Percentiles rank a stretch among this genome's conserved stretches.
Evolutionary conservation across 2,329 filamentous ascomycete species (phyloP).

Genomic region (Colletotrichum gloeosporioides): DNA sequence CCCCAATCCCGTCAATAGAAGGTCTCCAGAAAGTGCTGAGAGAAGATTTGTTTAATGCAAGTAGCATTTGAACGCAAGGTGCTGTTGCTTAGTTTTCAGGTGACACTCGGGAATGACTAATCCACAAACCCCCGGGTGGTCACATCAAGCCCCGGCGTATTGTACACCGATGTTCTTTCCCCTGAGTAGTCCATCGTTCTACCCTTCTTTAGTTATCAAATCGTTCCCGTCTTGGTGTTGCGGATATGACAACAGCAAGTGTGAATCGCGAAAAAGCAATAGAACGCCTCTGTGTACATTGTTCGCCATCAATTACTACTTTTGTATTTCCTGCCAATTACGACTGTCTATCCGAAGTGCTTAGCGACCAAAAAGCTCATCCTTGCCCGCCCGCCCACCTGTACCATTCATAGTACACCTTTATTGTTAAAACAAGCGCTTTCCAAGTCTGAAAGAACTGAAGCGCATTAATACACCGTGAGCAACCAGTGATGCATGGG

Average conservation of each 20-base stretch:
- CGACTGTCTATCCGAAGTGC: background rate
- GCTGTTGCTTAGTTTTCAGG: background rate
- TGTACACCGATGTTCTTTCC: background rate
- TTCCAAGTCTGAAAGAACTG: background rate
- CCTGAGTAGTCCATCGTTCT: background rate
- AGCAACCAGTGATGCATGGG: background rate
- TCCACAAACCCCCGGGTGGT: too few relatives aligned
- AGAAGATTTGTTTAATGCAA: background rate
- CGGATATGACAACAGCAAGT: background rate
- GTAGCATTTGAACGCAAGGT: background rate
- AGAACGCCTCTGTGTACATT: background rate
- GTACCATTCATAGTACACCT: background rate
- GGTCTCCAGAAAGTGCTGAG: too few relatives aligned
- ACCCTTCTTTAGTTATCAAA: background rate
- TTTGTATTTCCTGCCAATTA: background rate
- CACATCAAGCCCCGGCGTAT: too few relatives aligned
- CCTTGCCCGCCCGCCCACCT: background rate
- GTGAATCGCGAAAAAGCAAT: background rate
- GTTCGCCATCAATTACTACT: background rate
- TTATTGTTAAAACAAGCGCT: background rate
- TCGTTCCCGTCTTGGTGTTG: background rate
- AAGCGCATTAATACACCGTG: background rate
- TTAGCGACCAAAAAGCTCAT: background rate
- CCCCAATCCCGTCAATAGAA: background rate
- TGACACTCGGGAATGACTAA: too few relatives aligned